Conservation (phyloP, 805 yeast species). For the Teunomyces panamensis region DNA sequence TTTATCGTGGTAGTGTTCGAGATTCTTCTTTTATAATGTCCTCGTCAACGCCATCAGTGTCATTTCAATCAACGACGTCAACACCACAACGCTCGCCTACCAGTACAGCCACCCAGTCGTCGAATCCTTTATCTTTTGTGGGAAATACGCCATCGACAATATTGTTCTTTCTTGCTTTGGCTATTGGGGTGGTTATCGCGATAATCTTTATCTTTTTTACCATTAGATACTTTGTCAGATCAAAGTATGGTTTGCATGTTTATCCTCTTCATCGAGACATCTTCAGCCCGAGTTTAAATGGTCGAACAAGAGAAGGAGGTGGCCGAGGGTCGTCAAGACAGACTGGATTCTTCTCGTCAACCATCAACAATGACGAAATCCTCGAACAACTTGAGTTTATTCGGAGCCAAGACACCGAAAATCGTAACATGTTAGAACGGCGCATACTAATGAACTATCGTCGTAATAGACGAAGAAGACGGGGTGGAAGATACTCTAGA, state of each 20-base stretch:
- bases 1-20: not conserved
- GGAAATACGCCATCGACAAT: conserved; percentile 60
- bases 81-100: not conserved
- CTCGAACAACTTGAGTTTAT: conserved; percentile 36
- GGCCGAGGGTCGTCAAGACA: not conserved
- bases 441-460: not conserved
- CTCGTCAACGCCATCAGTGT: not conserved
- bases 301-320: not conserved
- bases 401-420: conserved; percentile 28
- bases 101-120: not conserved
- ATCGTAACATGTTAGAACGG: conserved; percentile 9
- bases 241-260: conserved; percentile 53
- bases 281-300: not conserved
- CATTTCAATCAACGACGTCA: not conserved
- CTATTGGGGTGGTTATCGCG: conserved; percentile 60
- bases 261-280: conserved; percentile 23
- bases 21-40: not conserved
- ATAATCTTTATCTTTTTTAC: conserved; percentile 57
- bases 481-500: conserved; percentile 38
- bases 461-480: conserved; percentile 37
- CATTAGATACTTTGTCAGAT: conserved; percentile 54
- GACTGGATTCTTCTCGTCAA: not conserved
- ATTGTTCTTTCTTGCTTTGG: conserved; percentile 60
- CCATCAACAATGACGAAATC: conserved; percentile 19
- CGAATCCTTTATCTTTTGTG: conserved; percentile 22